Evolutionary conservation across 1,139 yeast genomes (phyloP).

Genomic region (Lodderomyces orthopsilosis): DNA sequence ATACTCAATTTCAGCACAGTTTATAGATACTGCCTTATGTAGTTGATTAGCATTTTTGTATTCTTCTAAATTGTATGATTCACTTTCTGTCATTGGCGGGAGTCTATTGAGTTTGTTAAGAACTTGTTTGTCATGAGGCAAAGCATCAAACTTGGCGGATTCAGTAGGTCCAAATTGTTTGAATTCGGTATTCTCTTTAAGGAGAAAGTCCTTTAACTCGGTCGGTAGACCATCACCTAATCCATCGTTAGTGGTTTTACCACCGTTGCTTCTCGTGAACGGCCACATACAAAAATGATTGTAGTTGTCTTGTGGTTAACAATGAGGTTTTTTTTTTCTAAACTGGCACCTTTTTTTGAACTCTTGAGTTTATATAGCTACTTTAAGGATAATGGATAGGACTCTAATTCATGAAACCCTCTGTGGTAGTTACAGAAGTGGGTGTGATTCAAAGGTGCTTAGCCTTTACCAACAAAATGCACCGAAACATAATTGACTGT

Average conservation of each 20-base stretch:
- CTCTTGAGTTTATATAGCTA: no score
- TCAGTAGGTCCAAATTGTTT: conserved; percentile 3
- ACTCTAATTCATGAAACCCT: no score
- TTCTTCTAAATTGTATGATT: conserved; percentile 26
- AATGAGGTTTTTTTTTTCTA: no score
- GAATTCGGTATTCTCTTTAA: conserved; percentile 28
- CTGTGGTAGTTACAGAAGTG: no score
- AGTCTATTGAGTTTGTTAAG: conserved; percentile 23
- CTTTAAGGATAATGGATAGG: no score
- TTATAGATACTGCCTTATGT: conserved; percentile 28
- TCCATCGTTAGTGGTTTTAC: conserved; percentile 19
- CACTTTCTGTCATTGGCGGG: conserved; percentile 18
- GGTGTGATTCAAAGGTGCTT: no score
- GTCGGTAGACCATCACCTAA: conserved; percentile 29
- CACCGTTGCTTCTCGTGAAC: conserved; percentile 12
- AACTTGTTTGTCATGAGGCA: conserved; percentile 30
- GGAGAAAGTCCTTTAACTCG: conserved; percentile 34
- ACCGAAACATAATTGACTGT: no score
- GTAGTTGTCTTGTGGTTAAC: neutral
- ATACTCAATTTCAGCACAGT: conserved; percentile 44
- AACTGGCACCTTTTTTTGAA: no score
- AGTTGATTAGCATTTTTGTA: conserved; percentile 31
- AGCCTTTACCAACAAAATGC: no score
- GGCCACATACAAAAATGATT: conserved; percentile 22
- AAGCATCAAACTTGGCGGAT: conserved; percentile 21